Percentiles rank a stretch among this genome's conserved stretches.
These are phyloP conservation scores for Ganoderma leucocontextum DNA, from an alignment of 1,284 basidiomycete genomes.

Conservation along the genomic window DNA sequence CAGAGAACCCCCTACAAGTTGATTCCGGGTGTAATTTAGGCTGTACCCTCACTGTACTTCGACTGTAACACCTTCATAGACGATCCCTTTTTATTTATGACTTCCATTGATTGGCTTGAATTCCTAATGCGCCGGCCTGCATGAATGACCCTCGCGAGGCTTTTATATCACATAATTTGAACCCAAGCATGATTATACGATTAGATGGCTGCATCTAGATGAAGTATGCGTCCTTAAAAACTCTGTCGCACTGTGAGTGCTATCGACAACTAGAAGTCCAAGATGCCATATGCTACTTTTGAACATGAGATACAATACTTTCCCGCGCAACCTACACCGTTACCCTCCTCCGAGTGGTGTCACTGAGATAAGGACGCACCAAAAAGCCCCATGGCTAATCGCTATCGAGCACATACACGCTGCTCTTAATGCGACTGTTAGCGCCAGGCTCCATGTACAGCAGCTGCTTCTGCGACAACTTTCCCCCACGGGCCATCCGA, in stretches of 20 bases:
- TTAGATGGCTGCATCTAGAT: not conserved
- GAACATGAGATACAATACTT: slow-evolving; percentile 3
- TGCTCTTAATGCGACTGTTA: slow-evolving; percentile 34
- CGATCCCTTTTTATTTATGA: not conserved
- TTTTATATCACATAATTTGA: not conserved
- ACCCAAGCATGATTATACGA: not conserved
- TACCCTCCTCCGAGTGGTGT: not conserved
- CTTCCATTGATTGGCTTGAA: not conserved
- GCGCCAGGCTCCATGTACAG: slow-evolving; percentile 28
- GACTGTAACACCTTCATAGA: not conserved
- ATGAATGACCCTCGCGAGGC: not conserved
- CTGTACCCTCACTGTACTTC: not conserved
- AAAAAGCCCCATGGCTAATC: slow-evolving; percentile 25
- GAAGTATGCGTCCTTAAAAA: too few relatives aligned
- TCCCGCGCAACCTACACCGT: not conserved
- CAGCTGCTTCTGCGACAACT: slow-evolving; percentile 25
- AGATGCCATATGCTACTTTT: slow-evolving; percentile 21
- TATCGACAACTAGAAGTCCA: not conserved
- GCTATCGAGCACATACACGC: slow-evolving; percentile 36
- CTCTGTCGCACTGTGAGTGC: not conserved
- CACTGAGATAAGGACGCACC: not conserved
- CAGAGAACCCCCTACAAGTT: slow-evolving; percentile 31
- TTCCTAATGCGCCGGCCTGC: not conserved
- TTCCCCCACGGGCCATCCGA: slow-evolving; percentile 7
- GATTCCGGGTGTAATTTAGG: slow-evolving; percentile 26